phyloP scores from a whole-genome alignment of 305 asterid species.

The Rubia balearica region DNA sequence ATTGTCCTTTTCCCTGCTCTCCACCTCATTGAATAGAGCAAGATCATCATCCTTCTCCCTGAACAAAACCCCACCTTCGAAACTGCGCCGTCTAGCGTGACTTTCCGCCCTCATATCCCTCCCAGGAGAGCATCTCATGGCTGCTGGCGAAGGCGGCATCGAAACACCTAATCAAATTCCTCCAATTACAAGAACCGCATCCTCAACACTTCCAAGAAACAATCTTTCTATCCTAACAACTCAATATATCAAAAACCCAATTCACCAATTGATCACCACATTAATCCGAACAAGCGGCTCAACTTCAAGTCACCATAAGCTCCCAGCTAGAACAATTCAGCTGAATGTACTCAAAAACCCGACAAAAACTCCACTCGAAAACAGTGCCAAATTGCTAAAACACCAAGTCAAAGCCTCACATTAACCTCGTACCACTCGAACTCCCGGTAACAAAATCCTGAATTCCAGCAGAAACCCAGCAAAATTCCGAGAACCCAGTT shows the following conservation, averaged over 20 bases:
- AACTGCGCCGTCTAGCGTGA: constrained; percentile 85
- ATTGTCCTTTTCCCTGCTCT: constrained; percentile 67
- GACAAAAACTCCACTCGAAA: neutral
- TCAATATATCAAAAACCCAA: constrained; percentile 1
- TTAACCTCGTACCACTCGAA: constrained; percentile 14
- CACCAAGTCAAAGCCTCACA: constrained; percentile 16
- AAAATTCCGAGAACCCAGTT: constrained; percentile 1
- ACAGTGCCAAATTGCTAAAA: neutral
- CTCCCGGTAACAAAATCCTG: neutral
- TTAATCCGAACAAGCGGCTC: neutral
- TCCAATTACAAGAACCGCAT: constrained; percentile 25
- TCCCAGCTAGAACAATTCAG: neutral
- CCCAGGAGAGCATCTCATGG: constrained; percentile 63
- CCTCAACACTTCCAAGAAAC: constrained; percentile 15
- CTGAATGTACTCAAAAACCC: constrained; percentile 3
- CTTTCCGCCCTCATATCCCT: constrained; percentile 65
- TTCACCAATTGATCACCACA: constrained; percentile 7
- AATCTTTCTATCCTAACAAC: neutral
- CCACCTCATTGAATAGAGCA: constrained; percentile 86
- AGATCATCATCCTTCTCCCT: constrained; percentile 80
- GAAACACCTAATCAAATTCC: constrained; percentile 21
- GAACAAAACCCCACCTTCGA: constrained; percentile 62
- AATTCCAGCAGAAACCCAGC: neutral
- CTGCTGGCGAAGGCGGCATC: constrained; percentile 89
- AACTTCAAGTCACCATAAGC: neutral